Conservation (phyloP, 805 yeast genomes). For the Suhomyces emberorum region DNA sequence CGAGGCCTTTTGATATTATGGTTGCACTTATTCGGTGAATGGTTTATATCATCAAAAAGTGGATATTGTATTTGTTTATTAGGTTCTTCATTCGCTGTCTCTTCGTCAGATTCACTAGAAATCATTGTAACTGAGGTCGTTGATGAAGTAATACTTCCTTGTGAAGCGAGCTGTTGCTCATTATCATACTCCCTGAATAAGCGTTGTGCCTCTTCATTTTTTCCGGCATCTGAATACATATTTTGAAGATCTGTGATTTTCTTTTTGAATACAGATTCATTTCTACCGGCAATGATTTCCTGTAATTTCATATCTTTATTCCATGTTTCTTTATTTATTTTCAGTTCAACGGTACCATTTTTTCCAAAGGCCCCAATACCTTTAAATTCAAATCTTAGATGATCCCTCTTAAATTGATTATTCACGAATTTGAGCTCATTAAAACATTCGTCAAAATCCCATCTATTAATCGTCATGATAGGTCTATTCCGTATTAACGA, state of each 20-base stretch:
- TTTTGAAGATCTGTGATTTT: slow-evolving; percentile 24
- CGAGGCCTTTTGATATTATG: too few relatives aligned
- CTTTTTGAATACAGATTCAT: slow-evolving; percentile 17
- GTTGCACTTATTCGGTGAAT: too few relatives aligned
- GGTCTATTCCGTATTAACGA: slow-evolving; percentile 11
- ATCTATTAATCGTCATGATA: slow-evolving; percentile 27
- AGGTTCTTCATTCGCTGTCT: too few relatives aligned
- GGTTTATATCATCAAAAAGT: too few relatives aligned
- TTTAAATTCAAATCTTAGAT: slow-evolving; percentile 1
- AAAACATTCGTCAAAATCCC: slow-evolving; percentile 31
- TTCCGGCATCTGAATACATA: slow-evolving; percentile 12
- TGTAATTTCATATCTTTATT: slow-evolving; percentile 21
- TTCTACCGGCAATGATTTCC: slow-evolving; percentile 25
- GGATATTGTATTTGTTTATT: too few relatives aligned
- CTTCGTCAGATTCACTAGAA: too few relatives aligned
- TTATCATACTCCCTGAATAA: slow-evolving; percentile 1
- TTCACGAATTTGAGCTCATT: slow-evolving; percentile 23
- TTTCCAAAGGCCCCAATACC: slow-evolving; percentile 1
- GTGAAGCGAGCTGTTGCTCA: too few relatives aligned
- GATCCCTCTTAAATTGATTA: not conserved
- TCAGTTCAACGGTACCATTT: not conserved
- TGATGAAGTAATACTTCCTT: too few relatives aligned
- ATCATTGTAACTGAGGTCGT: too few relatives aligned
- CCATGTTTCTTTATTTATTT: not conserved
- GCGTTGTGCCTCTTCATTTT: slow-evolving; percentile 1